Evolutionary conservation across 2,329 filamentous ascomycete species (phyloP).

Genomic region (Aspergillus ibericus): DNA sequence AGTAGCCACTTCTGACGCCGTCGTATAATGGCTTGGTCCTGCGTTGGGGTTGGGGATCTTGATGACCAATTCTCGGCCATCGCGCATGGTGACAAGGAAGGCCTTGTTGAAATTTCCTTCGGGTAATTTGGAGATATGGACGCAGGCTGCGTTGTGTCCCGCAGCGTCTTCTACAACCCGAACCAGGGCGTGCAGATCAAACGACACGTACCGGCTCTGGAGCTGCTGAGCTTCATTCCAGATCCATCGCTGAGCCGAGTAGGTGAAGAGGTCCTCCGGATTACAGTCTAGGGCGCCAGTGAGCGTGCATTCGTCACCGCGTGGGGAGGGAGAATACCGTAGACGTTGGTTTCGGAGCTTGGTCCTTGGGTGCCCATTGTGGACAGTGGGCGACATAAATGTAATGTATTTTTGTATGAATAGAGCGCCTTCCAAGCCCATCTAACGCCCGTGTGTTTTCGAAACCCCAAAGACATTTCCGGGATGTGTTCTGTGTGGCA

Average conservation of each 20-base stretch:
- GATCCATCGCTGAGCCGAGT: not conserved
- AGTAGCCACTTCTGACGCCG: too few relatives aligned
- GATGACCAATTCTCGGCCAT: too few relatives aligned
- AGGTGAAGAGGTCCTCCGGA: not conserved
- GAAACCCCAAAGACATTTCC: too few relatives aligned
- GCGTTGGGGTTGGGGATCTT: too few relatives aligned
- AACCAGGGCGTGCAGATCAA: not conserved
- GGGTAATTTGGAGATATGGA: not conserved
- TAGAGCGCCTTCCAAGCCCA: too few relatives aligned
- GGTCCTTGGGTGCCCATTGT: not conserved
- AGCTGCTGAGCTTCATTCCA: not conserved
- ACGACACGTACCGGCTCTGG: not conserved
- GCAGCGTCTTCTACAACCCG: not conserved
- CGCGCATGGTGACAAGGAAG: slow-evolving; percentile 3
- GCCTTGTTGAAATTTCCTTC: slow-evolving; percentile 9
- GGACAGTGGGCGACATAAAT: too few relatives aligned
- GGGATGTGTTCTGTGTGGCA: too few relatives aligned
- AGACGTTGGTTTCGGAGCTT: not conserved
- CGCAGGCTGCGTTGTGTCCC: not conserved
- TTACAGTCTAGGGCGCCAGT: not conserved
- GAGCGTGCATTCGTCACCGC: not conserved
- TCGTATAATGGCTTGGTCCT: too few relatives aligned
- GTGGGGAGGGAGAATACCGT: not conserved
- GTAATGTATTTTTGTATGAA: too few relatives aligned
- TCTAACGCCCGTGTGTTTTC: too few relatives aligned